A percentile compares a stretch with the other conserved stretches of the same genome.
phyloP scores from a whole-genome alignment of 169 alveolate species.

The Cyclospora cayetanensis region DNA sequence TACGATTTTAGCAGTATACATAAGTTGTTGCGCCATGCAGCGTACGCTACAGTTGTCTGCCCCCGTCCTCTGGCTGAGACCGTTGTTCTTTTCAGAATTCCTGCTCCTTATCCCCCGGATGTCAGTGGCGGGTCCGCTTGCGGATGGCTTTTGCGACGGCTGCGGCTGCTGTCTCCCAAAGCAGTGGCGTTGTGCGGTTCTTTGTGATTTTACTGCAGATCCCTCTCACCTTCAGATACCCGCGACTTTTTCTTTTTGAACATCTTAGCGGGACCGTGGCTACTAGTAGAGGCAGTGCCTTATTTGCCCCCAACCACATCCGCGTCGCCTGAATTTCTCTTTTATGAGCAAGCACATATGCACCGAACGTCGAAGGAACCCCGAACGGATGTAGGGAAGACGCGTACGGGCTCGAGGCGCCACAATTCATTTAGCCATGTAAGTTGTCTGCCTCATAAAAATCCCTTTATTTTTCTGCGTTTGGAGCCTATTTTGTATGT shows the following conservation, averaged over 20 bases:
- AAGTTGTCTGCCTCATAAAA: too few species aligned
- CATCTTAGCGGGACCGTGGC: conserved; percentile 5
- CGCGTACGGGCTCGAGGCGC: too few species aligned
- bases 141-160: not conserved
- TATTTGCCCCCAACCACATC: not conserved
- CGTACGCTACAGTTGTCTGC: too few species aligned
- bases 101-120: not conserved
- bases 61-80: too few species aligned
- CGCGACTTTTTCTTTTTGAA: not conserved
- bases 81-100: not conserved
- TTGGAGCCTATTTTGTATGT: too few species aligned
- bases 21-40: not conserved
- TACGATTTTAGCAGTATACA: not conserved
- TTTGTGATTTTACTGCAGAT: not conserved
- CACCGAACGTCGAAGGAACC: too few species aligned
- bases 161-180: not conserved
- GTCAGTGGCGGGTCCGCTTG: not conserved
- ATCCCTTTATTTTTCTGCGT: too few species aligned
- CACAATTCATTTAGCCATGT: too few species aligned
- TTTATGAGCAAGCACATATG: not conserved
- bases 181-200: not conserved
- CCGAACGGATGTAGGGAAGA: too few species aligned
- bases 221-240: not conserved
- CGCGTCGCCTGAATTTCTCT: not conserved
- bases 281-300: not conserved